A percentile compares a stretch with the other conserved stretches of the same genome.
These are phyloP conservation scores for Prunus campanulata DNA, from an alignment of 306 rosid species.

Conservation along the genomic window DNA sequence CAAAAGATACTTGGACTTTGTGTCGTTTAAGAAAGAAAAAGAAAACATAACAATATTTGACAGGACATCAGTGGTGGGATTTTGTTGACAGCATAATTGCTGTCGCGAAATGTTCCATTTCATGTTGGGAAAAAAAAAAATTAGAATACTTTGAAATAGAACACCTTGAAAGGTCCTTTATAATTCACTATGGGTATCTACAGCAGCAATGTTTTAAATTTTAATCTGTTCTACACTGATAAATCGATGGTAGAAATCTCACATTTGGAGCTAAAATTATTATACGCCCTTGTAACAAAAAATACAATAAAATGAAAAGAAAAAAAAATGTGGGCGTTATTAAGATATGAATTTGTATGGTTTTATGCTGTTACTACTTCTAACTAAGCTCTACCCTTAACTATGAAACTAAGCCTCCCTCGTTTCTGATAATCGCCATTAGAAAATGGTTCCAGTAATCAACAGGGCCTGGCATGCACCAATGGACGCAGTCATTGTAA, in stretches of 20 bases:
- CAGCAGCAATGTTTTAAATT: neutral
- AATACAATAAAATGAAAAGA: neutral
- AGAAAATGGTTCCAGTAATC: constrained; percentile 78
- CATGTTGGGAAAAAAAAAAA: neutral
- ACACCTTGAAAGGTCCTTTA: neutral
- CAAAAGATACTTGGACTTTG: neutral
- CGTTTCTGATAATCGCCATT: constrained; percentile 40
- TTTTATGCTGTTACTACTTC: neutral
- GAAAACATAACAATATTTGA: neutral
- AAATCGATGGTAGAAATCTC: too few species aligned
- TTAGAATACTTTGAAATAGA: neutral
- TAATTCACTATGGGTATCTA: too few species aligned
- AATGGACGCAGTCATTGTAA: constrained; percentile 83
- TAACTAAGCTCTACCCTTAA: neutral
- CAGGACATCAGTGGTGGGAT: neutral
- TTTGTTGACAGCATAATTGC: neutral
- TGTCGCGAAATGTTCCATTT: neutral
- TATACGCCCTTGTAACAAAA: neutral
- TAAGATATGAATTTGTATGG: neutral
- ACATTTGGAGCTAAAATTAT: neutral
- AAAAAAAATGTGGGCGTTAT: neutral
- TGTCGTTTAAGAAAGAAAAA: too few species aligned
- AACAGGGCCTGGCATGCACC: constrained; percentile 95
- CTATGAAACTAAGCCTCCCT: constrained; percentile 24
- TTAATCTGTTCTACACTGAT: neutral